A percentile compares a stretch with the other conserved stretches of the same genome.
These are phyloP conservation scores for Penicillium sp. DNA, from an alignment of 2,329 filamentous ascomycete species.

Conservation along the genomic window DNA sequence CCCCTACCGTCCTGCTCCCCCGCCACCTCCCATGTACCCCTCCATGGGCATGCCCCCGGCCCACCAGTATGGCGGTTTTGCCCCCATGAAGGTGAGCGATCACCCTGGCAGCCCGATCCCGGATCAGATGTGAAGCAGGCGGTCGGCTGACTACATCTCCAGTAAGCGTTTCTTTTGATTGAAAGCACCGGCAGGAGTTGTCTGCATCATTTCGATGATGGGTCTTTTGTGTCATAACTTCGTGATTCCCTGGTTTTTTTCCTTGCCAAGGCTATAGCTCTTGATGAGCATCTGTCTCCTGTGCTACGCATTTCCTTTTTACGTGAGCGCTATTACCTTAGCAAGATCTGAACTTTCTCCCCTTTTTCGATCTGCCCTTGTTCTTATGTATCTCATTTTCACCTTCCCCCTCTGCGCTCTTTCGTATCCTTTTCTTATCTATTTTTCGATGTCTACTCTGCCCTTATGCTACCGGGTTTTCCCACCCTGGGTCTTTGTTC, in stretches of 20 bases:
- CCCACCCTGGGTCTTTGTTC: slow-evolving; percentile 32
- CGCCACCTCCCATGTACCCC: slow-evolving; percentile 70
- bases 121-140: slow-evolving; percentile 31
- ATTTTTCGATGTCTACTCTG: slow-evolving; percentile 17
- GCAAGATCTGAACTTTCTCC: slow-evolving; percentile 37
- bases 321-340: slow-evolving; percentile 44
- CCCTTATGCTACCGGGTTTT: slow-evolving; percentile 20
- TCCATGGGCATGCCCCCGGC: slow-evolving; percentile 68
- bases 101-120: slow-evolving; percentile 31
- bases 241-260: slow-evolving; percentile 37
- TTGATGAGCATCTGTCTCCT: slow-evolving; percentile 46
- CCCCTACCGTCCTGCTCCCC: slow-evolving; percentile 89
- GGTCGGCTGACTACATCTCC: slow-evolving; percentile 29
- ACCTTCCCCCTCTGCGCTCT: slow-evolving; percentile 10
- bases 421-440: slow-evolving; percentile 10
- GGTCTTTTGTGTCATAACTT: slow-evolving; percentile 44
- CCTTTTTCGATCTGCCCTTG: slow-evolving; percentile 15
- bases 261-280: slow-evolving; percentile 42
- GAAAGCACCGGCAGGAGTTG: slow-evolving; percentile 48
- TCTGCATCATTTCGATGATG: slow-evolving; percentile 45
- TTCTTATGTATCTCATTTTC: slow-evolving; percentile 20
- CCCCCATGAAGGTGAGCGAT: slow-evolving; percentile 65
- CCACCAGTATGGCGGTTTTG: slow-evolving; percentile 64
- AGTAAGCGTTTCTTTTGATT: slow-evolving; percentile 44
- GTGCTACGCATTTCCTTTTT: slow-evolving; percentile 44